Evolutionary conservation across 805 yeast species (phyloP).

Genomic region (Clavispora santaluciae): DNA sequence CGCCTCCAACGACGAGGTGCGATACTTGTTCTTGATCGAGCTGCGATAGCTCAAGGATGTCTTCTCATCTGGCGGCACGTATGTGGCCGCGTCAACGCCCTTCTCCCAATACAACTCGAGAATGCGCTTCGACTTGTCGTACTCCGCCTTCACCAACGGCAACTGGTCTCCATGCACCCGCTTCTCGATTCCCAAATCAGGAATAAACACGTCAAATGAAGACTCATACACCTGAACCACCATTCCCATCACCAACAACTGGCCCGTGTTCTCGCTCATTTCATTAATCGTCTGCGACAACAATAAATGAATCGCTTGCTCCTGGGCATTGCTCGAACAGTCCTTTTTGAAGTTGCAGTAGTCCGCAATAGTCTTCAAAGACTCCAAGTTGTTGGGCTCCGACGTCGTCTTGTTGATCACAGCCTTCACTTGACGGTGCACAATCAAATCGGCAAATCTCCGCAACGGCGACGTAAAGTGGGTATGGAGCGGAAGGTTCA

Average conservation of each 20-base stretch:
- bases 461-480: conserved; percentile 92
- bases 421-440: conserved; percentile 83
- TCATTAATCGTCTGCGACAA: conserved; percentile 80
- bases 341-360: conserved; percentile 95
- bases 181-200: conserved; percentile 92
- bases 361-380: conserved; percentile 78
- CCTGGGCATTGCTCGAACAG: conserved; percentile 89
- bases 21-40: conserved; percentile 72
- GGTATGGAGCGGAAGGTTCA: conserved; percentile 80
- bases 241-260: conserved; percentile 76
- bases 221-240: conserved; percentile 93
- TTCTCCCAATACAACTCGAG: conserved; percentile 90
- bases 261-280: conserved; percentile 69
- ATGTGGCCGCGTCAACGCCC: conserved; percentile 89
- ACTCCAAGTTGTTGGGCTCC: conserved; percentile 48
- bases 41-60: conserved; percentile 70
- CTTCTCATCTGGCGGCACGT: conserved; percentile 84
- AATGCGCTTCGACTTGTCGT: conserved; percentile 59
- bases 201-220: conserved; percentile 87
- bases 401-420: conserved; percentile 43
- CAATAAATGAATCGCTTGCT: conserved; percentile 85
- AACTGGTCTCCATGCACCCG: conserved; percentile 97
- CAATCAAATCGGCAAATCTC: conserved; percentile 88
- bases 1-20: conserved; percentile 67
- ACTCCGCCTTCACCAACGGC: conserved; percentile 89